A percentile compares a stretch with the other conserved stretches of the same genome.
These are phyloP conservation scores for Phytophthora nicotianae DNA, from an alignment of 352 stramenopile species.

Conservation along the genomic window DNA sequence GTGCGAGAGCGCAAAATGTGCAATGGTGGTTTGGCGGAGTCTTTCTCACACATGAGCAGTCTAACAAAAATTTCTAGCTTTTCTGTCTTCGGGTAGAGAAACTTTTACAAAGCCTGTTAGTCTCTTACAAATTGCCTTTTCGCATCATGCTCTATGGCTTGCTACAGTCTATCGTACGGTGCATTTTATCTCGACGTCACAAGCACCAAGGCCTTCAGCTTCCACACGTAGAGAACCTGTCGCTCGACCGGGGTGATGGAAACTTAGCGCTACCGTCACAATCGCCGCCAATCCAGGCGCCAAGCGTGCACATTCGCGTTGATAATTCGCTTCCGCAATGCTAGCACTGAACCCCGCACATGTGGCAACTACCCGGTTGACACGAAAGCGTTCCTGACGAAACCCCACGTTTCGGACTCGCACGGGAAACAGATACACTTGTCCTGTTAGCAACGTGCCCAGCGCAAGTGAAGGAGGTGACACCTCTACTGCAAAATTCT, in stretches of 20 bases:
- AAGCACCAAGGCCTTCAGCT: conserved; percentile 55
- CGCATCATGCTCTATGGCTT: neutral
- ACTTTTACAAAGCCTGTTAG: neutral
- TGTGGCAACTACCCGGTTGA: conserved; percentile 50
- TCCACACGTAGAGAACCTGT: conserved; percentile 51
- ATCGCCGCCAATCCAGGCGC: conserved; percentile 63
- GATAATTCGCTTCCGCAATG: conserved; percentile 60
- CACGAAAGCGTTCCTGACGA: conserved; percentile 72
- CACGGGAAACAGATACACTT: conserved; percentile 75
- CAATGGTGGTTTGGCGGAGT: neutral
- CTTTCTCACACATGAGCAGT: neutral
- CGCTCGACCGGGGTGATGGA: conserved; percentile 55
- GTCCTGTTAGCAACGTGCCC: conserved; percentile 37
- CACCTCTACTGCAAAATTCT: conserved; percentile 66
- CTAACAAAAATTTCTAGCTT: neutral
- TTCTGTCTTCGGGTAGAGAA: neutral
- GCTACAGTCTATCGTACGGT: conserved; percentile 41
- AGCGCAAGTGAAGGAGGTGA: conserved; percentile 51
- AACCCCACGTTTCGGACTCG: conserved; percentile 71
- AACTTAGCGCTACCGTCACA: conserved; percentile 66
- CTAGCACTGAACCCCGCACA: conserved; percentile 43
- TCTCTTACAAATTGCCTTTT: neutral
- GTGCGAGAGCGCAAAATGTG: neutral
- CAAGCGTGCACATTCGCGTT: conserved; percentile 61
- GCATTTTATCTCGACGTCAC: conserved; percentile 56